phyloP scores from a whole-genome alignment of 2,329 filamentous ascomycete species.

The Zasmidium angulare region DNA sequence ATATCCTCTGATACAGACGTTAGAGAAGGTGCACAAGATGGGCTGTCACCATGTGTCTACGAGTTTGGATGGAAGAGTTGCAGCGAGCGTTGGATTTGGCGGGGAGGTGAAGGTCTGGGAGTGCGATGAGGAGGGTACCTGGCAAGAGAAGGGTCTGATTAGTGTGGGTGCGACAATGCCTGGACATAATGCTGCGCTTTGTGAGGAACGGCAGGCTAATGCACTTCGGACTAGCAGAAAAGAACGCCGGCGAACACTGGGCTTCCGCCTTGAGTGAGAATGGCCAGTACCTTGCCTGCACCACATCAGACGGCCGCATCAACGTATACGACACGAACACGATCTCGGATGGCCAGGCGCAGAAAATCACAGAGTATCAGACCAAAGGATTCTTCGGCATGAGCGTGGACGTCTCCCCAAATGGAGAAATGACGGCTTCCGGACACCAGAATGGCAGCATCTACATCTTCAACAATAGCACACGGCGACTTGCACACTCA shows the following conservation, averaged over 20 bases:
- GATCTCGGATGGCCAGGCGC: slow-evolving; percentile 39
- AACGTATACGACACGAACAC: slow-evolving; percentile 74
- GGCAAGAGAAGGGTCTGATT: slow-evolving; percentile 49
- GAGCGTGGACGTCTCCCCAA: slow-evolving; percentile 74
- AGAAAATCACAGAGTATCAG: slow-evolving; percentile 78
- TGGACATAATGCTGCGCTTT: not conserved
- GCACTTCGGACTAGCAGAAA: slow-evolving; percentile 28
- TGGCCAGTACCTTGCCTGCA: slow-evolving; percentile 80
- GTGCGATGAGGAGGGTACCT: slow-evolving; percentile 50
- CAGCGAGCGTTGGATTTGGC: slow-evolving; percentile 83
- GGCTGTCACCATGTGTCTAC: slow-evolving; percentile 88
- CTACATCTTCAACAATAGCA: slow-evolving; percentile 94
- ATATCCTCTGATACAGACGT: slow-evolving; percentile 76
- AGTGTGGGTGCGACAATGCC: not conserved
- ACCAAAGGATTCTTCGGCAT: slow-evolving; percentile 91
- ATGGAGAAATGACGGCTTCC: slow-evolving; percentile 84
- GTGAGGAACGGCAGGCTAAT: not conserved
- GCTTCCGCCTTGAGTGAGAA: slow-evolving; percentile 81
- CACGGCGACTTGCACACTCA: slow-evolving; percentile 79
- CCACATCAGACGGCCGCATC: slow-evolving; percentile 82
- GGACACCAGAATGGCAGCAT: slow-evolving; percentile 90
- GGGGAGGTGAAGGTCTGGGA: slow-evolving; percentile 86
- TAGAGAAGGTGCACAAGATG: slow-evolving; percentile 77
- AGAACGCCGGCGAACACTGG: slow-evolving; percentile 75
- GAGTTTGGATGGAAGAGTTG: slow-evolving; percentile 65